Conservation (phyloP, 106 monocot species). For the Dioscorea dumetorum region DNA sequence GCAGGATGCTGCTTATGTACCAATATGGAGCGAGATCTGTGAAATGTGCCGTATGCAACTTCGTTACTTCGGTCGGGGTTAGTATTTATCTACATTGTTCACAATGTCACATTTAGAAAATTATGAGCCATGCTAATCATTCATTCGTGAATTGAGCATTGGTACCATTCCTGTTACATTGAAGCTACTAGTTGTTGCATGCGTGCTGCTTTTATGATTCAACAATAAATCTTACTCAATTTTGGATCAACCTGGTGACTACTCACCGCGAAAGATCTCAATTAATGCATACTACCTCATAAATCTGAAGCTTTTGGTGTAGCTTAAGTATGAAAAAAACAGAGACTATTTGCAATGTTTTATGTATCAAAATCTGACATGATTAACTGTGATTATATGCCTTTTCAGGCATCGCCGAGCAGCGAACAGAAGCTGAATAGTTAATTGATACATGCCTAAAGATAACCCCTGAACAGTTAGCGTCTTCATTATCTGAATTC, state of each 20-base stretch:
- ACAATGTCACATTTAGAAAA: neutral
- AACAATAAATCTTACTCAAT: neutral
- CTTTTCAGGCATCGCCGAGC: conserved; percentile 42
- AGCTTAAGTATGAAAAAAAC: too few species aligned
- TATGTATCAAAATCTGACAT: neutral
- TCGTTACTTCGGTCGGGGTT: conserved; percentile 84
- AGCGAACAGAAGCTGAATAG: conserved; percentile 49
- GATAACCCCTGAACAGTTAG: too few species aligned
- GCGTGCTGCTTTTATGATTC: neutral
- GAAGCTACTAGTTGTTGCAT: neutral
- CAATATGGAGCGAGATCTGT: conserved; percentile 97
- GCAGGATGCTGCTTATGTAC: conserved; percentile 91
- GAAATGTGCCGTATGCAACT: conserved; percentile 96
- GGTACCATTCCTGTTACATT: neutral
- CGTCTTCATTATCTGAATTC: too few species aligned
- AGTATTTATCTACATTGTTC: conserved; percentile 8
- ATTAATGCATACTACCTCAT: too few species aligned
- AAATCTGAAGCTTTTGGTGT: too few species aligned
- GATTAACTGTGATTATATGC: neutral
- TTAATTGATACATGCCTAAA: conserved; percentile 37
- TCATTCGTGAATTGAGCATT: neutral
- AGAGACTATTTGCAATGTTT: too few species aligned
- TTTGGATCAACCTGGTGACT: neutral
- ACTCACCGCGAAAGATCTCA: too few species aligned
- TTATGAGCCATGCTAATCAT: neutral